Base-by-base conservation (phyloP, 148 eudicot species). In the Chenopodium quinoa region DNA sequence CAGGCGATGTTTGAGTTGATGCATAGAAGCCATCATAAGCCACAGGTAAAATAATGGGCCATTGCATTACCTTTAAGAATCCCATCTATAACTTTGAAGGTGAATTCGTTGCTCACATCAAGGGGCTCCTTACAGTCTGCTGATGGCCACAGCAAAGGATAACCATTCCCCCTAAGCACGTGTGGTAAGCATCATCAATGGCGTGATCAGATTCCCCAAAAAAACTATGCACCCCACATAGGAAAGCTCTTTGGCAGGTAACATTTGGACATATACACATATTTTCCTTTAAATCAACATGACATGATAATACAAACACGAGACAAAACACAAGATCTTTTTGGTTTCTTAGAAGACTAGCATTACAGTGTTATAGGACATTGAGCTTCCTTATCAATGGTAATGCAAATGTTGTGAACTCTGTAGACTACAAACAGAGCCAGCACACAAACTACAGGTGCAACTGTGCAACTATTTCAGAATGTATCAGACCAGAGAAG, bases 61-160 rank as follows among this genome's bases (percentile, higher is more conserved):
- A 63, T 70, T 50, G 58, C 52, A 31, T 63, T 34, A 93, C 99
- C 99, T 82, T 93, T 90, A 86, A 95, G 94, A 86, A 95, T 90
- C 62, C 99, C 97, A 73, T 92, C 91, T 79, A 95, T 92, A 54
- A 93, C 79, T 77, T 93, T 82, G 85, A 95, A 95, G 71, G 99
- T 91, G 77, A 93, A 95, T 22, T 95, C 98, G 72, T 87, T 93
- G 89, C 97, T 93, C 86, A 93, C 95, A 88, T 95, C 99, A 84
- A 95, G 97, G 66, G 99, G 99, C 88, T 95, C 90, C 78, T 58
- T 88, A 84, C 99, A 95, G 32, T 80, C 73, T 63, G 73, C 75
- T 69, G 99, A 91, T 27, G 99, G 99, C 98, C 99, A 93, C 20
- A 95, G 74, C 14, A 85, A 50, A 81, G 97, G 93, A 85, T 93